Evolutionary conservation across 2,329 filamentous ascomycete genomes (phyloP), one percentile per base, ranked within the genome.

Genomic region (Scytalidium sp.): DNA sequence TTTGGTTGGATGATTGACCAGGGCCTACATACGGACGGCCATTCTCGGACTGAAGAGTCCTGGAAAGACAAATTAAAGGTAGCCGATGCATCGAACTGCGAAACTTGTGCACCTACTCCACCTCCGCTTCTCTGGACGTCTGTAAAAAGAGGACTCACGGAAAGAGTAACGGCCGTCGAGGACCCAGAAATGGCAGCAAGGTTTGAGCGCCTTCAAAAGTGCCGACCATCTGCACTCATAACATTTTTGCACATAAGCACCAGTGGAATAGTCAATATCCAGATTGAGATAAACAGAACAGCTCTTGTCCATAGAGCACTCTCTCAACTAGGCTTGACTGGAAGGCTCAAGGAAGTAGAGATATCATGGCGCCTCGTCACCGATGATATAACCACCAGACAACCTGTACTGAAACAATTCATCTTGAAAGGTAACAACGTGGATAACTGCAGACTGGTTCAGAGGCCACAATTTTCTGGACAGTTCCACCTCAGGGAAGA

Each of bases 131-230:
- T 64, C 21, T 76, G 72, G 73, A 61, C 56, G 17, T 17, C 40
- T 6, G 32, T 46, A 6, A 27, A 50, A 1, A 47, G 32, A 22
- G 25, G 32, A 13, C 39, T 4, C 17, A n/a, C 32, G 50, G 8
- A 58, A 59, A 11, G 58, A 61, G 3, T 65, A 64, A 29, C 57
- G 75, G 19, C 76, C 1, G 75, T 73, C 44, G 81, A 83, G 57
- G 71, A 83, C 54, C 70, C 74, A 0, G 60, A 70, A 49, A 69
- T 73, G 51, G 78, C 79, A 23, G 74, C 72, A 2, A 50, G 60
- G 0, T 81, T 74, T 52, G 81, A 84, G 57, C 67, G 69, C 32
- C 66, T 67, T 1, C 59, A 80, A 10, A 83, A 83, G 56, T 61
- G 61, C 17, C 67, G 73, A 11, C 74, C 77, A 2, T 45, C 65